Conservation (phyloP, 257 asterid genomes). For the Solanum lycopersicoides region DNA sequence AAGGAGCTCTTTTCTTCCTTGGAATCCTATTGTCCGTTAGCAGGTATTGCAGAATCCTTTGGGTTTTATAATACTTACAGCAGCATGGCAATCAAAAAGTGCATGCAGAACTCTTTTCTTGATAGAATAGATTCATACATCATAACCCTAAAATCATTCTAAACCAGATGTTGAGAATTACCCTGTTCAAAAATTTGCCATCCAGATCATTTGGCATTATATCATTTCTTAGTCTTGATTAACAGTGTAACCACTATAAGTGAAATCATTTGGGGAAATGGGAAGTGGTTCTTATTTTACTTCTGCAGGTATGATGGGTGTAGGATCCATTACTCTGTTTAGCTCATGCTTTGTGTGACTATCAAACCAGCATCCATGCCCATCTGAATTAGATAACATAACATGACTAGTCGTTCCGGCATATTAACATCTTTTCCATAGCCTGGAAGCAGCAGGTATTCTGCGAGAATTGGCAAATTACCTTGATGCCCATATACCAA, state of each 20-base stretch:
- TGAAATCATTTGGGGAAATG: neutral
- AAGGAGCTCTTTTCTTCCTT: slow-evolving; percentile 97
- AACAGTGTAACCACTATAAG: neutral
- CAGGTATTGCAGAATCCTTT: slow-evolving; percentile 41
- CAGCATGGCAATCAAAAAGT: neutral
- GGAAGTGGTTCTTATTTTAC: neutral
- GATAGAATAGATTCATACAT: neutral
- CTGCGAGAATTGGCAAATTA: slow-evolving; percentile 85
- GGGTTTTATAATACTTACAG: neutral
- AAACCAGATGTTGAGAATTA: neutral
- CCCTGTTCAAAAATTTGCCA: neutral
- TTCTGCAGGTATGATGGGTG: neutral
- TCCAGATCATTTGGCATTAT: neutral
- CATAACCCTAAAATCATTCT: neutral
- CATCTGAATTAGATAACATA: neutral
- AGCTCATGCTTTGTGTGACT: neutral
- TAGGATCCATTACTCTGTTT: neutral
- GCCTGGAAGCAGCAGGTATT: slow-evolving; percentile 94
- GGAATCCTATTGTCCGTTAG: slow-evolving; percentile 95
- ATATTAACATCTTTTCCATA: slow-evolving; percentile 7
- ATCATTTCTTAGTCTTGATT: neutral
- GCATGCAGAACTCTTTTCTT: neutral
- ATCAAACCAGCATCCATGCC: neutral
- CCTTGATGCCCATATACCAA: slow-evolving; percentile 76
- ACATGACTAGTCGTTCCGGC: neutral